A percentile compares a stretch with the other conserved stretches of the same genome.
These are phyloP conservation scores for Rhizophora mangle DNA, from an alignment of 345 rosid genomes.

Conservation along the genomic window DNA sequence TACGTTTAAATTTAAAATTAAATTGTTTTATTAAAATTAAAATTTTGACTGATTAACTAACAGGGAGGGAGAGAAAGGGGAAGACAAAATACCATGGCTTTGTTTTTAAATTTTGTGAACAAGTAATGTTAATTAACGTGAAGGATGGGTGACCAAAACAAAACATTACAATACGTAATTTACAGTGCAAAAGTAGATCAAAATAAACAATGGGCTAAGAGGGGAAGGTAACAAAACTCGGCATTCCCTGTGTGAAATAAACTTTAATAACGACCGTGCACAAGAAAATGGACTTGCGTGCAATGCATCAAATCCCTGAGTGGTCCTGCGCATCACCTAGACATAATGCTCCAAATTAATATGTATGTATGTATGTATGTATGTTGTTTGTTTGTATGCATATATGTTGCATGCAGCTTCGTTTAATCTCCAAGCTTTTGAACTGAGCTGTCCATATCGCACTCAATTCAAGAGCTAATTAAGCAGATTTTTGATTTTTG, in stretches of 20 bases:
- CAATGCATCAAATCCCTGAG: neutral
- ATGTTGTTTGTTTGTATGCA: too few species aligned
- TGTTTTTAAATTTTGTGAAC: neutral
- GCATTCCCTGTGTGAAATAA: neutral
- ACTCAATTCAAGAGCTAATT: neutral
- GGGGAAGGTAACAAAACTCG: constrained; percentile 1
- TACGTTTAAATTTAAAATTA: too few species aligned
- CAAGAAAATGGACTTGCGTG: neutral
- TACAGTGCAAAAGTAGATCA: neutral
- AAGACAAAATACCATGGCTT: too few species aligned
- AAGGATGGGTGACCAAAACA: constrained; percentile 18
- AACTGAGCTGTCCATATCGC: neutral
- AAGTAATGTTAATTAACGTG: neutral
- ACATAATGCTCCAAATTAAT: neutral
- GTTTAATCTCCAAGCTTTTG: too few species aligned
- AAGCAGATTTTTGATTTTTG: constrained; percentile 3
- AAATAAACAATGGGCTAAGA: neutral
- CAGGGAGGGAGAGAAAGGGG: too few species aligned
- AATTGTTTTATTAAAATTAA: too few species aligned
- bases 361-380: too few species aligned
- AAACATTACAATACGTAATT: neutral
- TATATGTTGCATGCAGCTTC: too few species aligned
- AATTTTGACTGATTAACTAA: too few species aligned
- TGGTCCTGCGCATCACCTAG: constrained; percentile 12
- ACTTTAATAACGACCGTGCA: neutral